Evolutionary conservation across 1,284 basidiomycete species (phyloP), one percentile per base, ranked within the genome.

Genomic region (Tilletiopsis washingtonensis): DNA sequence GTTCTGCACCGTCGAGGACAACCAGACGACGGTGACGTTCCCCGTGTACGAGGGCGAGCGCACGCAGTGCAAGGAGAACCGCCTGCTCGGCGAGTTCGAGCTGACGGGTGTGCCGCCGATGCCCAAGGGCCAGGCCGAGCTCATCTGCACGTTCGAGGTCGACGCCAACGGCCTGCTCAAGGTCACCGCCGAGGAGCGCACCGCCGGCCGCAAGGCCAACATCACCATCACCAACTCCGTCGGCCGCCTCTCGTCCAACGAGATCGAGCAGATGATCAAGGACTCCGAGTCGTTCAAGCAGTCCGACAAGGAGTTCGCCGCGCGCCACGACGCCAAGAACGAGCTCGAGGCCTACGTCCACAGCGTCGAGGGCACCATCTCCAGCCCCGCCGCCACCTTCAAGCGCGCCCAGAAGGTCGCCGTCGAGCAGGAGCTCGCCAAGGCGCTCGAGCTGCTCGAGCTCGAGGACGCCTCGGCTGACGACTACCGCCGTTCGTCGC

Each of bases 221-320:
- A 71, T 73, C 54, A 73, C 70, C 56, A 73, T 73, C 62, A 69
- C 70, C 63, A 71, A 71, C 70, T 69, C 66, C 50, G 69, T 71
- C 43, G 70, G 70, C 45, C 67, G 70, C 41, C 60, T 73, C 21
- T 62, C 58, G 48, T 62, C 59, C 25, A 67, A 63, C 43, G 70
- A 73, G 62, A 73, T 73, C 49, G 70, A 73, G 56, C 69, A 73
- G 64, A 73, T 73, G 70, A 71, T 73, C 69, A 71, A 71, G 67
- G 70, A 73, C 49, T 65, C 67, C 54, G 70, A 73, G 62, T 61
- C 62, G 48, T 73, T 71, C 70, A 69, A 67, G 67, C 63, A 67
- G 55, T 61, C 64, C 43, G 70, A 72, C 67, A 64, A 65, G 54
- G 70, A 72, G 62, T 72, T 72, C 68, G 67, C 67, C 49, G 69